Conservation (phyloP, 2,329 filamentous ascomycete species). For the Chalaropsis ovoidea region DNA sequence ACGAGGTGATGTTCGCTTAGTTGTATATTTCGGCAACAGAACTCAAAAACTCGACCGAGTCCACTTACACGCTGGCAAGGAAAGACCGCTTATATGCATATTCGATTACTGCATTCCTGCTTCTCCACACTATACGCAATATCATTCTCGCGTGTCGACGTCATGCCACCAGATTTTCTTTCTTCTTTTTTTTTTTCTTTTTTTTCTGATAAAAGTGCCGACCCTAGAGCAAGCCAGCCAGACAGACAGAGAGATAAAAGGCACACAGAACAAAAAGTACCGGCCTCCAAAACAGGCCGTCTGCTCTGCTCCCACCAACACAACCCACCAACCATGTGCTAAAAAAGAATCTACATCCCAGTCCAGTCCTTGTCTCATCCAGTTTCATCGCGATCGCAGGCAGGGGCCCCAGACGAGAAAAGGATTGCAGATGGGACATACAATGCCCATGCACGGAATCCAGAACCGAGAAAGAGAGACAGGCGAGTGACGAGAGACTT, state of each 20-base stretch:
- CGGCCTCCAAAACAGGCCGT: too few species aligned
- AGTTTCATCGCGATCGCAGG: conserved; percentile 9
- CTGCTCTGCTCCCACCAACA: background rate
- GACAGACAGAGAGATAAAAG: background rate
- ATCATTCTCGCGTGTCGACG: background rate
- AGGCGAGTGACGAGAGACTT: too few species aligned
- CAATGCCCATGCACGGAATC: conserved; percentile 12
- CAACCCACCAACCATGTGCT: background rate
- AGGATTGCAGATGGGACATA: conserved; percentile 4
- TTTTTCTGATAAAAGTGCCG: background rate
- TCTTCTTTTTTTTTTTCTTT: too few species aligned
- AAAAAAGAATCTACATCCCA: conserved; percentile 3
- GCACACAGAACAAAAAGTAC: background rate
- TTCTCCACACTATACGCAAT: background rate
- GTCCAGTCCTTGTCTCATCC: conserved; percentile 4
- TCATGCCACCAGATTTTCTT: background rate
- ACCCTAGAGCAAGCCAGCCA: background rate
- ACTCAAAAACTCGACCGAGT: background rate
- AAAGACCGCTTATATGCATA: background rate
- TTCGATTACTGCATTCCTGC: background rate
- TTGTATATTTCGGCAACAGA: background rate
- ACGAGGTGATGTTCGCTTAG: background rate
- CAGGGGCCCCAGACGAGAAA: conserved; percentile 4
- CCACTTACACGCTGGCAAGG: background rate
- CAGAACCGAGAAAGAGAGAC: conserved; percentile 6